These are phyloP conservation scores for Cyclospora cayetanensis DNA, from an alignment of 169 alveolate species.

Conservation along the genomic window DNA sequence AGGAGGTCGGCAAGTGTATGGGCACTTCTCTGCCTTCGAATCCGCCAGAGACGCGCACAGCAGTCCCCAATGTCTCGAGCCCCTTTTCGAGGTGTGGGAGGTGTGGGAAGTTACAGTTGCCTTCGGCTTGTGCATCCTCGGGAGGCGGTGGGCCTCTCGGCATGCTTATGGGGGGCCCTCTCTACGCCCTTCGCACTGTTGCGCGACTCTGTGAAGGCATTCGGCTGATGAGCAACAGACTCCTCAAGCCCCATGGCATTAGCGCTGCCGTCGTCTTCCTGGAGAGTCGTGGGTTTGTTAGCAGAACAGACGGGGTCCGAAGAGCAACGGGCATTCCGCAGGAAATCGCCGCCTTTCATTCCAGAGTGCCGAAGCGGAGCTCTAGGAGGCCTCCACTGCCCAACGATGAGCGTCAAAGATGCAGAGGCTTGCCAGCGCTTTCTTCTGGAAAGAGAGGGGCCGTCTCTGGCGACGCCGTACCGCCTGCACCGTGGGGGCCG, in stretches of 20 bases:
- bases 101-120: constrained; percentile 52
- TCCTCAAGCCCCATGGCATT: constrained; percentile 49
- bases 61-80: background rate
- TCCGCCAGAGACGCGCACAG: background rate
- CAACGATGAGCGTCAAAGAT: background rate
- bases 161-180: constrained; percentile 49
- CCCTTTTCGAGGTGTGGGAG: constrained; percentile 38
- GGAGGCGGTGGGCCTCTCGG: constrained; percentile 40
- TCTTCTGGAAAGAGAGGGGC: background rate
- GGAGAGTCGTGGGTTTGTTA: constrained; percentile 39
- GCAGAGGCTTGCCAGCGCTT: background rate
- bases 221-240: constrained; percentile 47
- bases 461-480: background rate
- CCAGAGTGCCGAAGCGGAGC: constrained; percentile 1
- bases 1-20: background rate
- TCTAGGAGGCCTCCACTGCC: constrained; percentile 42
- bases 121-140: background rate
- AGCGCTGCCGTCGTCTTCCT: constrained; percentile 21
- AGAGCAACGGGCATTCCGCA: constrained; percentile 32
- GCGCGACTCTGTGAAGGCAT: constrained; percentile 43
- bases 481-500: constrained; percentile 5
- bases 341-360: background rate
- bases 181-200: constrained; percentile 42
- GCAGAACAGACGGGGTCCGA: constrained; percentile 32
- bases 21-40: too few relatives aligned